These are phyloP conservation scores for Pleurotus sapidus DNA, from an alignment of 768 basidiomycete species.

Conservation along the genomic window DNA sequence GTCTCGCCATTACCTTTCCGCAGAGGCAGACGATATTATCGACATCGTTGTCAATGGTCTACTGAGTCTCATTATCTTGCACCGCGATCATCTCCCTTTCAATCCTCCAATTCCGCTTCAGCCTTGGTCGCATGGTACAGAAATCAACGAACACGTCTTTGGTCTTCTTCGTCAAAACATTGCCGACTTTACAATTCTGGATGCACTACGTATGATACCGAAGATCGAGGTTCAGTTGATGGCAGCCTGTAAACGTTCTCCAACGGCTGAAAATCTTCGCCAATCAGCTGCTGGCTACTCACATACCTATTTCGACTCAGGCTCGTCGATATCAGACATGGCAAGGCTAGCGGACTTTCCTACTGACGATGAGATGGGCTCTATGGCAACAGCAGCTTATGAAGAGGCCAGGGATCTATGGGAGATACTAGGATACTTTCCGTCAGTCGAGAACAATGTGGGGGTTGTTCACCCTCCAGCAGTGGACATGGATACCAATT, in stretches of 20 bases:
- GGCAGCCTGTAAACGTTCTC: not conserved
- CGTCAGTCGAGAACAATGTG: not conserved
- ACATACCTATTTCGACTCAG: slow-evolving; percentile 24
- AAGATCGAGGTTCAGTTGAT: slow-evolving; percentile 23
- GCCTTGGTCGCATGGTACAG: slow-evolving; percentile 33
- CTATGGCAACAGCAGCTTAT: not conserved
- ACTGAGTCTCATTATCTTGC: slow-evolving; percentile 25
- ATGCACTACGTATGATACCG: slow-evolving; percentile 24
- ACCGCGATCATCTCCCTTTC: slow-evolving; percentile 27
- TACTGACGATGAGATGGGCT: slow-evolving; percentile 13
- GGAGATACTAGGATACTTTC: slow-evolving; percentile 16
- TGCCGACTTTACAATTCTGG: slow-evolving; percentile 30
- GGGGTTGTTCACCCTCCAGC: not conserved
- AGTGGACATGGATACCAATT: not conserved
- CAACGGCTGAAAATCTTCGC: slow-evolving; percentile 10
- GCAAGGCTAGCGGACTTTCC: slow-evolving; percentile 18
- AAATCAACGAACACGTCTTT: slow-evolving; percentile 32
- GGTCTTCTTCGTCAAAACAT: slow-evolving; percentile 24
- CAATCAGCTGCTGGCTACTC: slow-evolving; percentile 18
- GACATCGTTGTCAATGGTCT: slow-evolving; percentile 26
- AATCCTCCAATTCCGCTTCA: slow-evolving; percentile 24
- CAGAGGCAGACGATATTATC: slow-evolving; percentile 28
- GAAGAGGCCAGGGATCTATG: slow-evolving; percentile 18
- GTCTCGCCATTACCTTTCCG: slow-evolving; percentile 26
- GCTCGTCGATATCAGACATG: slow-evolving; percentile 15